Evolutionary conservation across 768 basidiomycete species (phyloP), one percentile per base, ranked within the genome.

Genomic region (Leccinellum luteum): DNA sequence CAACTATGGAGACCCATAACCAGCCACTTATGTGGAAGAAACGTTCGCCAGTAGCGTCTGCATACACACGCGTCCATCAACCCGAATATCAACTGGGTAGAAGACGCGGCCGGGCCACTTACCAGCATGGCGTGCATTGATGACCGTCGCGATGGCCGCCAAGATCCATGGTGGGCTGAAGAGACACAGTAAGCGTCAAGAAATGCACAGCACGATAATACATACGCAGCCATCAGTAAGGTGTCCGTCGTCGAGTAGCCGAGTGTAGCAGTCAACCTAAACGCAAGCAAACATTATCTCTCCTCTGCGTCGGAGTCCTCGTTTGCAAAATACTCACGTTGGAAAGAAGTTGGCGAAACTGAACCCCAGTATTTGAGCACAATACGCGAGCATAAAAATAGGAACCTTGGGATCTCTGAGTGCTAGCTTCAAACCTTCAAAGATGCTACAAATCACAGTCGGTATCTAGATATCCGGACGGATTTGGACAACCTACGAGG

Each of bases 341-440:
- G 79, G 79, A 69, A 80, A 87, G 73, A 86, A 87, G 61, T 83
- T 80, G 35, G 82, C 75, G 61, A 85, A 87, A 52, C 83, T 83
- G 58, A 85, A 66, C 1, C 85, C 85, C 2, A 86, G 66, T 4
- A 85, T 69, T 63, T 85, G 81, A 0, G 81, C 70, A 31, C 77
- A 78, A 5, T 71, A 76, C 77, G 85, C 82, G 17, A 85, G 30
- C 38, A 82, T 73, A 59, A 88, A 84, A 13, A 85, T 68, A 13
- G 62, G 64, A 4, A 85, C 80, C 66, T 83, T 79, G 1, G 79
- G 79, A 61, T 86, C 86, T 61, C 77, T 80, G 49, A 85, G 62
- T 0, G 85, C 85, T 70, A 84, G 69, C 48, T 78, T 74, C n/a
- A 87, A 30, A 28, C 63, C 65, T 30, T 60, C 63, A 14, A 69